Percentiles rank a stretch among this genome's conserved stretches.
phyloP scores from a whole-genome alignment of 192 early-diverging fungal species.

The Spizellomyces punctatus region DNA sequence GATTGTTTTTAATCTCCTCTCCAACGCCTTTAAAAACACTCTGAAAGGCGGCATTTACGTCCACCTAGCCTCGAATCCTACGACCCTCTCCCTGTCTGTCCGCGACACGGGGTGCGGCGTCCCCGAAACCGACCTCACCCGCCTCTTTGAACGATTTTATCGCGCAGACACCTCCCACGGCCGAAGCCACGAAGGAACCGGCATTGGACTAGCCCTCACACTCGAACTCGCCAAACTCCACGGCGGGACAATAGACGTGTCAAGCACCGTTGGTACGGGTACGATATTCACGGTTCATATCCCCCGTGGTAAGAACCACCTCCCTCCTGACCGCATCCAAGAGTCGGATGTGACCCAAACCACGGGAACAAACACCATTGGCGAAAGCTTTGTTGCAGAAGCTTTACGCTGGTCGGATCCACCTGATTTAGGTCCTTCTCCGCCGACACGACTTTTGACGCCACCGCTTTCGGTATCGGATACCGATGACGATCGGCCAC shows the following conservation, averaged over 20 bases:
- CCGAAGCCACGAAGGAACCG: constrained; percentile 41
- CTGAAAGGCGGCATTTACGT: constrained; percentile 25
- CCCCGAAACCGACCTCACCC: constrained; percentile 35
- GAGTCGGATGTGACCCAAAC: no score
- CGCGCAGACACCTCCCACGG: constrained; percentile 47
- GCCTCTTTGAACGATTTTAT: constrained; percentile 55
- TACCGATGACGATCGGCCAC: neutral
- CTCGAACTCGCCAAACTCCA: constrained; percentile 52
- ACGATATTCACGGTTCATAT: constrained; percentile 21
- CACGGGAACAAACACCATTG: no score
- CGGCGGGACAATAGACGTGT: constrained; percentile 46
- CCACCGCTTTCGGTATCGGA: neutral
- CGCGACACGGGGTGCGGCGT: constrained; percentile 51
- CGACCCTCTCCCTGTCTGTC: constrained; percentile 18
- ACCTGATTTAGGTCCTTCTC: neutral
- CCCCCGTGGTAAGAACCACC: constrained; percentile 16
- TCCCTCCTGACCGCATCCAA: neutral
- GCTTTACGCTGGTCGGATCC: neutral
- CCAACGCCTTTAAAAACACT: constrained; percentile 60
- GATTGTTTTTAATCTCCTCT: constrained; percentile 54
- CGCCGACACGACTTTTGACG: constrained; percentile 7
- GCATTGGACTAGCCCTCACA: constrained; percentile 37
- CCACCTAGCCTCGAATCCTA: neutral
- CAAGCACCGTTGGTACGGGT: constrained; percentile 3
- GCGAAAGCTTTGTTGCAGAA: constrained; percentile 4